phyloP scores from a whole-genome alignment of 257 asterid species.

The Capsicum rhomboideum region DNA sequence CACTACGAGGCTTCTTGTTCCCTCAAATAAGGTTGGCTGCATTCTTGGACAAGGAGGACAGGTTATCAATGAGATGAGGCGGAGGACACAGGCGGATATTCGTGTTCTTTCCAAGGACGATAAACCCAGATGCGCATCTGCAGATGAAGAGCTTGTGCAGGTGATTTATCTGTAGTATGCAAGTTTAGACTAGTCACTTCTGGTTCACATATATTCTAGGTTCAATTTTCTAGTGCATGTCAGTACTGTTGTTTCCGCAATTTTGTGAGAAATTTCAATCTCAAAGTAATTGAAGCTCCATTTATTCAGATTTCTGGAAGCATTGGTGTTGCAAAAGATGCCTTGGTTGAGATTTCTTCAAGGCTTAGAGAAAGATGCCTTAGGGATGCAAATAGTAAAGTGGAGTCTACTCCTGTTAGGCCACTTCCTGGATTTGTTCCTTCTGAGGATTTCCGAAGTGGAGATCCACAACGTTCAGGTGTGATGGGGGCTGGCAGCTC shows the following conservation, averaged over 20 bases:
- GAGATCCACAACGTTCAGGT: constrained; percentile 25
- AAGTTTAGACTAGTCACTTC: background rate
- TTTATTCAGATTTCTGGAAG: constrained; percentile 59
- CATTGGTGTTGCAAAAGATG: constrained; percentile 64
- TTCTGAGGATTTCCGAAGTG: constrained; percentile 28
- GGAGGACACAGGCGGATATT: constrained; percentile 78
- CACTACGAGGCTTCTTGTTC: constrained; percentile 69
- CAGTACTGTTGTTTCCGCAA: background rate
- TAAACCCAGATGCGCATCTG: constrained; percentile 63
- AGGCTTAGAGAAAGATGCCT: constrained; percentile 68
- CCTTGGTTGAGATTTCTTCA: constrained; percentile 66
- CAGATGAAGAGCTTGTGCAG: constrained; percentile 92
- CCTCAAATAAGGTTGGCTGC: constrained; percentile 84
- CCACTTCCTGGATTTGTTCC: constrained; percentile 40
- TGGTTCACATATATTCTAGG: background rate
- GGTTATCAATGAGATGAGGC: constrained; percentile 77
- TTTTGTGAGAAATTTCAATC: background rate
- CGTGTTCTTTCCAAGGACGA: constrained; percentile 69
- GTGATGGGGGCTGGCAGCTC: constrained; percentile 35
- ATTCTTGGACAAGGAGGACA: constrained; percentile 84
- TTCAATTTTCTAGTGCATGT: background rate
- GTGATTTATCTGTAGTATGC: constrained; percentile 21
- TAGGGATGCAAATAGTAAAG: constrained; percentile 44
- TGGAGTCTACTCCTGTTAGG: constrained; percentile 40
- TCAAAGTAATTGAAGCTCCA: constrained; percentile 7